phyloP scores from a whole-genome alignment of 371 early-diverging fungal species.

The Mortierella sp. region DNA sequence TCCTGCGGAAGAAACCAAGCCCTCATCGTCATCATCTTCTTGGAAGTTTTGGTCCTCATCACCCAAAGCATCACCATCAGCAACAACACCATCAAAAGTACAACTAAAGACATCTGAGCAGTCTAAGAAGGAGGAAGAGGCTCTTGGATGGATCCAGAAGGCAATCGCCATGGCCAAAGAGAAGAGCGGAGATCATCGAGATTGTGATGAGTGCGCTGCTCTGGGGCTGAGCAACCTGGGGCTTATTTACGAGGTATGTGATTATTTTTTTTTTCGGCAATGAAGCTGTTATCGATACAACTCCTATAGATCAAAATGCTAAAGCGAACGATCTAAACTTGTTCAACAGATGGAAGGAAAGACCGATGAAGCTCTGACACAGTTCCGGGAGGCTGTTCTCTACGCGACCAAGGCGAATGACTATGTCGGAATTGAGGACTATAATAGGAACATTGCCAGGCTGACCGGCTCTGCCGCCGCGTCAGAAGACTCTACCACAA shows the following conservation, averaged over 20 bases:
- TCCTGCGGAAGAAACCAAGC: constrained; percentile 11
- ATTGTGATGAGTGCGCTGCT: constrained; percentile 50
- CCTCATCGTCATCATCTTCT: constrained; percentile 15
- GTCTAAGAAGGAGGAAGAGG: constrained; percentile 37
- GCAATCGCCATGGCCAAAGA: constrained; percentile 43
- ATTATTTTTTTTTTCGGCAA: neutral
- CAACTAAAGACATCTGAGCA: constrained; percentile 12
- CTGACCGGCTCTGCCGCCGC: neutral
- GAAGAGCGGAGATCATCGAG: constrained; percentile 40
- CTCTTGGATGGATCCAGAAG: constrained; percentile 52
- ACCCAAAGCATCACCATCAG: constrained; percentile 1
- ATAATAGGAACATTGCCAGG: constrained; percentile 27
- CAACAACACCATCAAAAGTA: neutral
- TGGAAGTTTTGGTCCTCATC: constrained; percentile 50
- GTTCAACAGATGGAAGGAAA: constrained; percentile 42
- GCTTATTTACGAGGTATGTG: constrained; percentile 40
- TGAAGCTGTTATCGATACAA: neutral
- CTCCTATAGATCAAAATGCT: too few relatives aligned
- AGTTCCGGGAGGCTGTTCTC: constrained; percentile 37
- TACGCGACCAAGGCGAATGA: constrained; percentile 45
- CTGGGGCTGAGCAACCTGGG: constrained; percentile 44
- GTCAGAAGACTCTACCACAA: neutral
- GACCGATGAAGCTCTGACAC: constrained; percentile 19
- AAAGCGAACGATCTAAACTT: neutral
- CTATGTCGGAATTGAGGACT: constrained; percentile 47